Evolutionary conservation across 2,329 filamentous ascomycete species (phyloP), one percentile per base, ranked within the genome.

Genomic region (Claviceps arundinis): DNA sequence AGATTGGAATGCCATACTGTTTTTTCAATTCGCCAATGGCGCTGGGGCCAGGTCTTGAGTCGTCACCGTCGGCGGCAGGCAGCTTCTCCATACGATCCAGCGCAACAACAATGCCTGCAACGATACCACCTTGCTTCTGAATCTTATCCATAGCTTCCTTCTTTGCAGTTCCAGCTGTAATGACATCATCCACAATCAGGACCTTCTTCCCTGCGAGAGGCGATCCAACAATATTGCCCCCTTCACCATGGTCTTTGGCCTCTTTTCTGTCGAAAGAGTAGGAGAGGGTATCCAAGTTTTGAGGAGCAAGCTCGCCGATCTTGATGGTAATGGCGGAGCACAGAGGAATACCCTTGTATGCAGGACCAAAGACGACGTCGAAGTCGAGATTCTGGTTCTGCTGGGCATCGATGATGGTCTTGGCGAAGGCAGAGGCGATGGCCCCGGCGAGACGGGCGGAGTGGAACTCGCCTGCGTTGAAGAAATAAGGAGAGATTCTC

Each of bases 231-330:
- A 97, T 95, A 65, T 81, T 86, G 45, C 93, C 91, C 37, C 91
- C 91, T 70, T 98, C 93, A 45, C 93, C 91, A 67, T 97, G 91
- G 63, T 89, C 87, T 75, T 97, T 97, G 62, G 84, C 87, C 72
- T 97, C 93, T 72, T 97, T 97, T 63, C 93, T 82, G 71, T 97
- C 94, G 72, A 95, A 97, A 37, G 83, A 84, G 72, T 95, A 97
- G 63, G 84, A 87, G 53, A 87, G 75, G 44, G 76, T 70, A 52
- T 80, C 80, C 69, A 85, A 93, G 56, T 75, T 79, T 49, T 72
- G 69, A 17, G 78, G 72, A 56, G 88, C 82, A 11, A 89, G 70
- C 61, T 83, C 78, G 50, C 81, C 80, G 13, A 97, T 79, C 67
- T 89, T 85, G 64, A 87, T 80, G 40, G 84, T 77, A 16, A 89